Evolutionary conservation across 768 basidiomycete genomes (phyloP), one percentile per base, ranked within the genome.

Genomic region (Podaxis carcinomalis): DNA sequence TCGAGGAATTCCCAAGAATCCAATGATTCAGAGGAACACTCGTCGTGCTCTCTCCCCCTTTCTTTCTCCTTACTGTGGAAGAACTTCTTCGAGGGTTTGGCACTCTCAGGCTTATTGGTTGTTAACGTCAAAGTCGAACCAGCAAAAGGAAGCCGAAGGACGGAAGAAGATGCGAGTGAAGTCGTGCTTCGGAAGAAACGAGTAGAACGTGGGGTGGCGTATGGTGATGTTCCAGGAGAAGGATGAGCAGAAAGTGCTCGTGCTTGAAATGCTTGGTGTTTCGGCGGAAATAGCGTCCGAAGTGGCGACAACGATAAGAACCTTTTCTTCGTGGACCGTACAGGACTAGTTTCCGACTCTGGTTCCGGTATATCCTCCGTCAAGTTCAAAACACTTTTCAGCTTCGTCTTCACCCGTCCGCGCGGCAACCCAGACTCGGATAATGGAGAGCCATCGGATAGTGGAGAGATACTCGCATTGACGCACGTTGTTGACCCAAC

Each of bases 1-100:
- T 65, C 65, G 13, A 83, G 64, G n/a, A 81, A 70, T 65, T 83
- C 81, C 82, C 82, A 83, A 11, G 73, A 56, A 14, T 82, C 76
- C 28, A 61, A 39, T 0, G 59, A 60, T 10, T 66, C 65, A n/a
- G 40, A 7, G 35, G 56, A 47, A 19, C 49, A 55, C 7, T 32
- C 16, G 1, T 58, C 56, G 11, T 46, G 23, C 28, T 76, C 78
- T 78, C 69, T 76, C n/a, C 47, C 50, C 46, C 25, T 61, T 44
- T 47, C 35, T 42, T 61, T 65, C 23, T 76, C 78, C 69, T 75
- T 83, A 69, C 75, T 77, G n/a, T 71, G 66, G 64, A 79, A 76
- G 21, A 80, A 61, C 55, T 70, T 76, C 1, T 76, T 72, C 16
- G 76, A 68, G 4, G 72, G 35, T 35, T 55, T 55, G 23, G 73